Percentiles rank a stretch among this genome's conserved stretches.
These are phyloP conservation scores for Hypoxylon fragiforme DNA, from an alignment of 495 filamentous ascomycete genomes.

Conservation along the genomic window DNA sequence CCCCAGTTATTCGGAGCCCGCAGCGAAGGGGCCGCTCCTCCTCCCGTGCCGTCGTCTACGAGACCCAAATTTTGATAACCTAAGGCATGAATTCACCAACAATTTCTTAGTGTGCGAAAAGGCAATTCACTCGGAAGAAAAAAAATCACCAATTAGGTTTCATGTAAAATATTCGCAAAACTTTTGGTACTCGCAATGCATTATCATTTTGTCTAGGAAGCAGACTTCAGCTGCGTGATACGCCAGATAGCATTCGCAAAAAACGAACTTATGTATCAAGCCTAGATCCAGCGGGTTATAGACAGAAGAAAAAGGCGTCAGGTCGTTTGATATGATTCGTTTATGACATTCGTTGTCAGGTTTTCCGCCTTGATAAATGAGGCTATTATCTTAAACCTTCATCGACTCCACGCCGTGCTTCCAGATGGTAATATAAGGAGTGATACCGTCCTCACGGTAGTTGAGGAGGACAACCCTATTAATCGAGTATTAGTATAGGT, in stretches of 20 bases:
- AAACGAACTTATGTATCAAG: constrained; percentile 21
- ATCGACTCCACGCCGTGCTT: constrained; percentile 88
- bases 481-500: constrained; percentile 17
- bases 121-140: constrained; percentile 4
- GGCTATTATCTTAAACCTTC: constrained; percentile 76
- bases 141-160: constrained; percentile 10
- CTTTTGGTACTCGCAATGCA: constrained; percentile 1
- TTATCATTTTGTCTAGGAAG: constrained; percentile 13
- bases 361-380: constrained; percentile 5
- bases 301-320: constrained; percentile 24
- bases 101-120: background rate
- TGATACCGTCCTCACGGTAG: constrained; percentile 94
- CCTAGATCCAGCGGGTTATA: constrained; percentile 9
- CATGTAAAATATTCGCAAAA: background rate
- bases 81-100: background rate
- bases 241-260: constrained; percentile 16
- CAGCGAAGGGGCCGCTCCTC: constrained; percentile 39
- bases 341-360: constrained; percentile 13
- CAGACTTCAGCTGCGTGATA: constrained; percentile 19
- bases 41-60: constrained; percentile 53
- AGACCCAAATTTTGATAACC: constrained; percentile 39
- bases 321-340: constrained; percentile 23
- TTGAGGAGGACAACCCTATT: constrained; percentile 88
- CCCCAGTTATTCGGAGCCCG: constrained; percentile 35
- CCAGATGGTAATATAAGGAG: constrained; percentile 89